Evolutionary conservation across 108 stramenopile genomes (phyloP), one percentile per base, ranked within the genome.

Genomic region (Phaeodactylum tricornutum): DNA sequence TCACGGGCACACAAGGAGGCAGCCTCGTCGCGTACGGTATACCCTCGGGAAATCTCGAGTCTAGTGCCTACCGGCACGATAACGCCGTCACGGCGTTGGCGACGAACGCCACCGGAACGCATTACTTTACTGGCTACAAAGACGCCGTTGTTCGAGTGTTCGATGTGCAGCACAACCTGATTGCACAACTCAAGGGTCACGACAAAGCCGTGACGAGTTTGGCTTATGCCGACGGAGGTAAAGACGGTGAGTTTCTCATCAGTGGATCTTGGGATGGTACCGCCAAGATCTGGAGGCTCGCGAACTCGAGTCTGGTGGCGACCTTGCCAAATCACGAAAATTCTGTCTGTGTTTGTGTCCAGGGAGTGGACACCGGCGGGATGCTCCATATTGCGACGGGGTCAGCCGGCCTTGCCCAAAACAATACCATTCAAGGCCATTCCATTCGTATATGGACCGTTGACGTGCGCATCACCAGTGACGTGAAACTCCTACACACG

Each of bases 191-290:
- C 33, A 58, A 65, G 37, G 89, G 89, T 33, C 89, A 91, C 48
- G 62, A 73, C 43, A 91, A 91, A 53, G 69, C 83, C 24, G 89
- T 91, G 3, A 83, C 89, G 0, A 74, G 74, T 56, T 45, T 91
- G 8, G 49, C 82, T 1, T 57, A 63, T 26, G 20, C 25, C 0
- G 22, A 59, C 15, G 27, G 17, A 12, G 41, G 8, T n/a, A 16
- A 43, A 20, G 23, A 28, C n/a, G 39, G 5, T n/a, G 1, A 40
- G 16, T 71, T 62, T 61, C 55, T 91, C 0, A 53, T 87, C 6
- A 73, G 71, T 33, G 89, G 89, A 17, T 79, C 77, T 7, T 91
- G 89, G 89, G 89, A 91, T 64, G 89, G 89, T 24, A 84, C 84
- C 17, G 89, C 84, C 48, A 79, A 75, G 55, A 49, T 91, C 7